Conservation (phyloP, 139 green algal species). For the Chlamydomonas sp. region DNA sequence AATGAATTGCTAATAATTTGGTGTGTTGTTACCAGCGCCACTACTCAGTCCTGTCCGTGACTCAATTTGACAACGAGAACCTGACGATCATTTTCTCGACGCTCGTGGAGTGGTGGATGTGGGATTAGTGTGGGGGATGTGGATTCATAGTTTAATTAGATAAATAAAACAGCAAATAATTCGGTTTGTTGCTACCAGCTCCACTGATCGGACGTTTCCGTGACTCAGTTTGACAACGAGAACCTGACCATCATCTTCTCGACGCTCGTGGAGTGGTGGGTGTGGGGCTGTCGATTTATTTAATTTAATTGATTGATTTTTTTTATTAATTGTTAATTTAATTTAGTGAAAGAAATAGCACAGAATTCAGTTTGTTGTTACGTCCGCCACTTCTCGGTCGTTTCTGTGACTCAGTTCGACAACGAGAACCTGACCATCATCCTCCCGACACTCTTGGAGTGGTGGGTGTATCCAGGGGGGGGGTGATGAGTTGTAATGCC, state of each 20-base stretch:
- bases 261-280: constrained; percentile 58
- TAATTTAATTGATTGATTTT: too few species aligned
- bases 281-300: too few species aligned
- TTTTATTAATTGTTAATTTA: too few species aligned
- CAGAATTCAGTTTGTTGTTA: too few species aligned
- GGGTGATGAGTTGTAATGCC: too few species aligned
- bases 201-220: constrained; percentile 50
- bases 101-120: constrained; percentile 63
- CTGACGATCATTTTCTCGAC: constrained; percentile 55
- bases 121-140: too few species aligned
- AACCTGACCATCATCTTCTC: constrained; percentile 63
- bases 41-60: constrained; percentile 50
- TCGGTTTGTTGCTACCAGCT: constrained; percentile 59
- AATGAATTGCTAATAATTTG: too few species aligned
- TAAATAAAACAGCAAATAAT: too few species aligned
- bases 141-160: too few species aligned
- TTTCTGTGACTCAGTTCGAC: constrained; percentile 60
- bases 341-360: too few species aligned
- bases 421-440: constrained; percentile 52
- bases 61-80: constrained; percentile 54
- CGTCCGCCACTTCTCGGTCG: constrained; percentile 48
- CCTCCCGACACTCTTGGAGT: too few species aligned
- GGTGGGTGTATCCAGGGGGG: too few species aligned
- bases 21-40: constrained; percentile 59
- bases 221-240: constrained; percentile 58